A percentile compares a stretch with the other conserved stretches of the same genome.
phyloP scores from a whole-genome alignment of 2,329 filamentous ascomycete genomes.

The Blastomyces emzantsi region DNA sequence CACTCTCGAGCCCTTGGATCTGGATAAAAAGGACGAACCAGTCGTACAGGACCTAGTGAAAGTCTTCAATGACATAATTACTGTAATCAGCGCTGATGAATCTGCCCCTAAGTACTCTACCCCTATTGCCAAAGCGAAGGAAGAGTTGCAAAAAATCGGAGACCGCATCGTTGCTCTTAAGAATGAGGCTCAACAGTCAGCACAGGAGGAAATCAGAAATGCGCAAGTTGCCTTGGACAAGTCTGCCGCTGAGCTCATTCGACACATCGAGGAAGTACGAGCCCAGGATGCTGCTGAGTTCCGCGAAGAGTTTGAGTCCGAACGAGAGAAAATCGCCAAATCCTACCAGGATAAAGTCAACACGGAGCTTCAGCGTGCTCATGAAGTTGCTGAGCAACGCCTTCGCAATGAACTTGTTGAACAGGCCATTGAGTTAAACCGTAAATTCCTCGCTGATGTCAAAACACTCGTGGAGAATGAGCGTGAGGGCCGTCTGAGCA shows the following conservation, averaged over 20 bases:
- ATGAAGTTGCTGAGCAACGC: constrained; percentile 72
- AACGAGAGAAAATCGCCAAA: constrained; percentile 69
- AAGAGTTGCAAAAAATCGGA: constrained; percentile 68
- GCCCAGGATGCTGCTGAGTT: constrained; percentile 69
- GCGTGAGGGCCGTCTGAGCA: constrained; percentile 75
- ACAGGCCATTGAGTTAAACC: constrained; percentile 82
- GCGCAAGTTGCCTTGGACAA: constrained; percentile 72
- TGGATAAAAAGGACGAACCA: constrained; percentile 70
- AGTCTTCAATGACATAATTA: constrained; percentile 93
- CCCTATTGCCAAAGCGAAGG: constrained; percentile 77
- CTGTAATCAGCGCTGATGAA: constrained; percentile 80
- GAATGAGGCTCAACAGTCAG: constrained; percentile 56
- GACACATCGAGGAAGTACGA: constrained; percentile 78
- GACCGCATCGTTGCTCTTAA: constrained; percentile 68
- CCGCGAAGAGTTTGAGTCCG: constrained; percentile 78
- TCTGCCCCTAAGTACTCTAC: constrained; percentile 66
- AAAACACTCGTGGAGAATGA: constrained; percentile 77
- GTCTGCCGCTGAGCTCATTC: constrained; percentile 77
- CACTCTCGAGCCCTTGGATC: constrained; percentile 67
- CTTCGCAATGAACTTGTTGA: constrained; percentile 78
- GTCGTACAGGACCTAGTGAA: constrained; percentile 88
- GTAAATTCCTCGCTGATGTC: constrained; percentile 70
- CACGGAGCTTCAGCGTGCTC: constrained; percentile 67
- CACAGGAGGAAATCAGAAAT: constrained; percentile 64
- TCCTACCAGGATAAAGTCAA: constrained; percentile 73